Base-by-base conservation (phyloP, 441 rosid genomes). In the Arabidopsis lyrata region DNA sequence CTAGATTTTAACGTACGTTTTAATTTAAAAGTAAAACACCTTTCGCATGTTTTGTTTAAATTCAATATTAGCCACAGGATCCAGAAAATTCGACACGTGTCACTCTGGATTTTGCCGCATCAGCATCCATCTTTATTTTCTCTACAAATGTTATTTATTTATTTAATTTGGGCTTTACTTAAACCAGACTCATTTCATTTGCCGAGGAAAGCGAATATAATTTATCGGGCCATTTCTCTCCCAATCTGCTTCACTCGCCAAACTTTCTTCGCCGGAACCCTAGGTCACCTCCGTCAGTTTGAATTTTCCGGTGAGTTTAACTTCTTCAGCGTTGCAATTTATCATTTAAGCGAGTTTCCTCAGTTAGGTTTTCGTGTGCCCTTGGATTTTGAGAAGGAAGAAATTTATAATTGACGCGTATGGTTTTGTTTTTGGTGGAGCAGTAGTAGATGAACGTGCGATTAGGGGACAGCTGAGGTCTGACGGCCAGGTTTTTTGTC, bases 371-470 rank as follows among this genome's bases (percentile, higher is more conserved):
- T 64, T 42, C 15, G 48, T 44, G 6, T 45, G 50, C 16, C 13
- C 22, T n/a, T n/a, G 27, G 50, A 8, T 47, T 7, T 9, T 48
- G 10, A 45, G 12, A 35, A 35, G 22, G 35, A 16, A 16, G 36
- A 42, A 13, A 12, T 42, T 42, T 42, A 14, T n/a, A 35, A 27
- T 66, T 60, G 66, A 77, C 64, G 76, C 50, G 68, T 50, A 16
- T 47, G 31, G 24, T 64, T 56, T 63, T 24, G 14, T 39, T 56
- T 61, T 24, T 71, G 18, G 35, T 70, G 16, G 58, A 60, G 79
- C 77, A 79, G 83, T 84, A 82, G 91, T 85, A 82, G 91, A 90
- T 87, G 94, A 81, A 68, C 82, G 74, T 79, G 77, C 87, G 83
- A 81, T 81, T 86, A 77, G 77, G 84, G 79, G 85, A 73, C 81